Evolutionary conservation across 2,329 filamentous ascomycete species (phyloP).

Genomic region (Ophiostoma fasciatum): DNA sequence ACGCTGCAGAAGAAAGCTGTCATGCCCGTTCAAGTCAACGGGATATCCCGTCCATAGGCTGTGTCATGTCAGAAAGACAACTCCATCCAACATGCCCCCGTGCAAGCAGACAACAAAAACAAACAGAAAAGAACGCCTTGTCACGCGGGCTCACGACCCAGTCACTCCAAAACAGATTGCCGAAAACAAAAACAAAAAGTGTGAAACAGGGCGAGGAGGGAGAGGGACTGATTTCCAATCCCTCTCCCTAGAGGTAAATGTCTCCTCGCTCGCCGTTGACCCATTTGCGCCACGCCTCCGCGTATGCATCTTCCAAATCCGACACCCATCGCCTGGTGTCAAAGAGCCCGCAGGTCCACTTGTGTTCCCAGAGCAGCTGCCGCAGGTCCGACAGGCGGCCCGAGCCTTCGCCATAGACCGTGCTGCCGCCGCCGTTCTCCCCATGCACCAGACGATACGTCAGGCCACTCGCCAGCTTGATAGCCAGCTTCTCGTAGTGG

Average conservation of each 20-base stretch:
- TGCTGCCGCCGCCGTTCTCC: conserved; percentile 9
- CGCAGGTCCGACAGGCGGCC: conserved; percentile 70
- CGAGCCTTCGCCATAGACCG: conserved; percentile 33
- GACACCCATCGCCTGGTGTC: conserved; percentile 82
- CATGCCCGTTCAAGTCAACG: too few relatives aligned
- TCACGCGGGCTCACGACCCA: too few relatives aligned
- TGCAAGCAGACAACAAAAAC: too few relatives aligned
- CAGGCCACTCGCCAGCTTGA: conserved; percentile 49
- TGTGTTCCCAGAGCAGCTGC: conserved; percentile 64
- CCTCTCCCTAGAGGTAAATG: conserved; percentile 78
- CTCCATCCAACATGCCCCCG: too few relatives aligned
- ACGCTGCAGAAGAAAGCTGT: too few relatives aligned
- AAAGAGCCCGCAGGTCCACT: conserved; percentile 80
- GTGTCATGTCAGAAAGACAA: too few relatives aligned
- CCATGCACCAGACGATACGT: conserved; percentile 37
- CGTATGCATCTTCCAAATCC: conserved; percentile 80
- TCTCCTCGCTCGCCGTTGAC: conserved; percentile 77
- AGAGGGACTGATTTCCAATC: too few relatives aligned
- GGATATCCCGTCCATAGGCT: too few relatives aligned
- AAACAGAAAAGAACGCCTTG: too few relatives aligned
- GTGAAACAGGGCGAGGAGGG: too few relatives aligned
- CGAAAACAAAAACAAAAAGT: too few relatives aligned
- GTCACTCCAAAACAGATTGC: too few relatives aligned
- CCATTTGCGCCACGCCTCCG: conserved; percentile 80
- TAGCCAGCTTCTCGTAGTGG: conserved; percentile 70